Conservation (phyloP, 192 early-diverging fungal genomes). For the Helicostylum pulchrum region DNA sequence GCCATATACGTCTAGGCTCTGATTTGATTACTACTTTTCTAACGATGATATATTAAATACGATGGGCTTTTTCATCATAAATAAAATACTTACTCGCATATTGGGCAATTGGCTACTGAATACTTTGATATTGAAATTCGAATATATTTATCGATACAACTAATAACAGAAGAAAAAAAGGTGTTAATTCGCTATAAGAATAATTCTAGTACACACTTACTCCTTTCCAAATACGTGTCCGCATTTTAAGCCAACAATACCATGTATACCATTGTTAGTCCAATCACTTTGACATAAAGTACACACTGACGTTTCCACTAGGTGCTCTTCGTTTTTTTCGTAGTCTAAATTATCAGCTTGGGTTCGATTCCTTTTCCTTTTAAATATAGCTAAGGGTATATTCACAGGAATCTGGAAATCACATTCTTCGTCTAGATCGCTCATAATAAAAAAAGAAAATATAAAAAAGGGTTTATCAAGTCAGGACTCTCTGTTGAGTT, state of each 20-base stretch:
- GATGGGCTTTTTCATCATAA: background rate
- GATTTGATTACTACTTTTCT: background rate
- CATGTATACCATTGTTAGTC: conserved; percentile 15
- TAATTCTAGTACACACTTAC: background rate
- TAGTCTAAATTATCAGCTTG: background rate
- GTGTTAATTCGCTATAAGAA: too few relatives aligned
- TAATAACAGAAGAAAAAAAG: background rate
- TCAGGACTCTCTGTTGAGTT: background rate
- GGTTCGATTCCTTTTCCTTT: background rate
- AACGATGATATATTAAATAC: background rate
- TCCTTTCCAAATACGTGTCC: conserved; percentile 23
- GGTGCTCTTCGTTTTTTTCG: conserved; percentile 9
- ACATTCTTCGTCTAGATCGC: background rate
- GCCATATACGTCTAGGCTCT: too few relatives aligned
- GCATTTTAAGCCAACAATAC: conserved; percentile 19
- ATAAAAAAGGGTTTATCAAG: too few relatives aligned
- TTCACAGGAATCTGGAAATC: background rate
- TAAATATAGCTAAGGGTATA: background rate
- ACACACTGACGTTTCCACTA: conserved; percentile 13
- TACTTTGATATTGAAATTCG: background rate
- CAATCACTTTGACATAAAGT: conserved; percentile 21
- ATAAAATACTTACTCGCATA: conserved; percentile 15
- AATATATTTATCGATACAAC: conserved; percentile 22
- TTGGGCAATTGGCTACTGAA: conserved; percentile 11
- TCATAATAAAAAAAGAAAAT: background rate